Conservation (phyloP, 2,329 filamentous ascomycete species). For the Exophiala phaeomuriformis region DNA sequence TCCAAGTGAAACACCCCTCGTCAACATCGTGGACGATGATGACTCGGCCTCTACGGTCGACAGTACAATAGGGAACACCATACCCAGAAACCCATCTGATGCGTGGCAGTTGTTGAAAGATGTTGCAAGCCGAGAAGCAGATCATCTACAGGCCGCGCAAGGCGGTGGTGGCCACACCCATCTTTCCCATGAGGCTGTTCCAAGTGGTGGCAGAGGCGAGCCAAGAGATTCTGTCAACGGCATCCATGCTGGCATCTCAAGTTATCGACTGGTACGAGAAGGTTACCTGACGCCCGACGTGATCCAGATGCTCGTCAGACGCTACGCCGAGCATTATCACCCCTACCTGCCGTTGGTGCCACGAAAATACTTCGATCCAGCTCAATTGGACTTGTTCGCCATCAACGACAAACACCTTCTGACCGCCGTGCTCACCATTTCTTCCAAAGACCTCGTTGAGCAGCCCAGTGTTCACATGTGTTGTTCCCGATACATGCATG, state of each 20-base stretch:
- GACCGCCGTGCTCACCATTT: conserved; percentile 63
- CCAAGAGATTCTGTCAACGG: conserved; percentile 26
- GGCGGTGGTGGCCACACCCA: conserved; percentile 26
- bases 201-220: conserved; percentile 6
- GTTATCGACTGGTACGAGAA: conserved; percentile 40
- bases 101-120: conserved; percentile 44
- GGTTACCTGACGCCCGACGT: conserved; percentile 43
- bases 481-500: conserved; percentile 64
- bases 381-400: conserved; percentile 49
- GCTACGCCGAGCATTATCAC: conserved; percentile 60
- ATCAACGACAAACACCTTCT: conserved; percentile 59
- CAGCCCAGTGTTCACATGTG: conserved; percentile 57
- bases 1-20: not conserved
- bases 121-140: conserved; percentile 36
- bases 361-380: conserved; percentile 50
- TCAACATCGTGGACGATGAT: conserved; percentile 30
- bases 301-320: conserved; percentile 47
- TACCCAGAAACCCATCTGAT: conserved; percentile 43
- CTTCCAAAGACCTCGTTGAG: conserved; percentile 62
- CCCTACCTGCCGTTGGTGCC: conserved; percentile 64
- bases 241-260: conserved; percentile 34
- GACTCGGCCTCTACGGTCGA: conserved; percentile 34
- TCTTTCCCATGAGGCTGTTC: conserved; percentile 25
- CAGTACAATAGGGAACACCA: conserved; percentile 35
- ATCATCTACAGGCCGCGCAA: conserved; percentile 19